Evolutionary conservation across 2,329 filamentous ascomycete genomes (phyloP).

Genomic region (Epichloe uncinata): DNA sequence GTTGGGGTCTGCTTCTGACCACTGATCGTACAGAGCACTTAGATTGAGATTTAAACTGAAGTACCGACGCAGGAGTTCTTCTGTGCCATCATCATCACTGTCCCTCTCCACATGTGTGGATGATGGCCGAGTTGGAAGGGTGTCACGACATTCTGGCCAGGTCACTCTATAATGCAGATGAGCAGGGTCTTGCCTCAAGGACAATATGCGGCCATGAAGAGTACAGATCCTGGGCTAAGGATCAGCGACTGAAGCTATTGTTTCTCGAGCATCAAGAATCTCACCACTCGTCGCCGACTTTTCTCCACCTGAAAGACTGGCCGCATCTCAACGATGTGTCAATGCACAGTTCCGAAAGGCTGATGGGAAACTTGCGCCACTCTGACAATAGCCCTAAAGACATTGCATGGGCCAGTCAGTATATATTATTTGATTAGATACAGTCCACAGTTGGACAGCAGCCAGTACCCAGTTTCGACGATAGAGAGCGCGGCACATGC

Average conservation of each 20-base stretch:
- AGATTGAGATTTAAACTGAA: conserved; percentile 76
- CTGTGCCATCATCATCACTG: conserved; percentile 48
- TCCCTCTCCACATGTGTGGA: conserved; percentile 7
- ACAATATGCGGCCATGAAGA: conserved; percentile 72
- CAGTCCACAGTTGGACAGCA: too few species aligned
- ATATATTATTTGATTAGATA: not conserved
- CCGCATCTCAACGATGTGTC: conserved; percentile 90
- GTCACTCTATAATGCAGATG: conserved; percentile 70
- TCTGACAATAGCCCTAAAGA: conserved; percentile 43
- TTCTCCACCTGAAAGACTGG: conserved; percentile 93
- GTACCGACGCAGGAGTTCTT: conserved; percentile 66
- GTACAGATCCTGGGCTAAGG: conserved; percentile 54
- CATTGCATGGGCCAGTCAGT: conserved; percentile 13
- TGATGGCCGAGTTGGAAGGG: conserved; percentile 6
- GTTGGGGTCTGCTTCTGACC: conserved; percentile 75
- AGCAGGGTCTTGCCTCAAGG: conserved; percentile 66
- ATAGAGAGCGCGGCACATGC: too few species aligned
- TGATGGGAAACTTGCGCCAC: conserved; percentile 80
- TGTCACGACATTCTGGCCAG: conserved; percentile 29
- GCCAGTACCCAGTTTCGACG: too few species aligned
- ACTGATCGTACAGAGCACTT: conserved; percentile 64
- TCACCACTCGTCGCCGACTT: conserved; percentile 73
- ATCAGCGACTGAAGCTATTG: not conserved
- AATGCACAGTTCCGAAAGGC: conserved; percentile 75
- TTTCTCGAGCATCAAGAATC: conserved; percentile 5